Evolutionary conservation across 2,329 filamentous ascomycete species (phyloP).

Genomic region (Colletotrichum higginsianum): DNA sequence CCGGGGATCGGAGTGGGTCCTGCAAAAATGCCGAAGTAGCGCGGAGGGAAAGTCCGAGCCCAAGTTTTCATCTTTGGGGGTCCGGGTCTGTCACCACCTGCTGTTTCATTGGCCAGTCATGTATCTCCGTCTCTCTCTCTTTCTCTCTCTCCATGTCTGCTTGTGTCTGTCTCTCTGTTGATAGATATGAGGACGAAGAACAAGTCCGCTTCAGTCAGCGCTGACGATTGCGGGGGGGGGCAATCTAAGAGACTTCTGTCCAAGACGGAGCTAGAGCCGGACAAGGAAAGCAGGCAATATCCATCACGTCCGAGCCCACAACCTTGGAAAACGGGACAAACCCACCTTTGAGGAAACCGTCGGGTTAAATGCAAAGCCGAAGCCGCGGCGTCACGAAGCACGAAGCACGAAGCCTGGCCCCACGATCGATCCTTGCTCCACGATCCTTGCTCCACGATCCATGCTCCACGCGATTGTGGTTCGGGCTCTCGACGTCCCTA

Average conservation of each 20-base stretch:
- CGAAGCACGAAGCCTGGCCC: neutral
- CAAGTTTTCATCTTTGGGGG: neutral
- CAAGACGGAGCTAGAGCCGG: neutral
- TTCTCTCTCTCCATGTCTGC: neutral
- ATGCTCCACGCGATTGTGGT: neutral
- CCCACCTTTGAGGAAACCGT: neutral
- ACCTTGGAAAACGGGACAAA: neutral
- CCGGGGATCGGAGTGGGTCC: slow-evolving; percentile 12
- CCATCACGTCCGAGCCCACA: neutral
- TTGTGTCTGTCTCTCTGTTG: neutral
- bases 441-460: neutral
- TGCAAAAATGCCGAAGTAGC: slow-evolving; percentile 27
- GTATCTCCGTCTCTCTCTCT: neutral
- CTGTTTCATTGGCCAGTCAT: neutral
- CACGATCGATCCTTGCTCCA: neutral
- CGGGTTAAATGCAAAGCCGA: neutral
- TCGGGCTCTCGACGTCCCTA: slow-evolving; percentile 5
- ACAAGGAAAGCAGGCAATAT: neutral
- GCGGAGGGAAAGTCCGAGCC: neutral
- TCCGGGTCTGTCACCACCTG: neutral
- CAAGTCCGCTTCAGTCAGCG: neutral
- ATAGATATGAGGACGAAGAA: neutral
- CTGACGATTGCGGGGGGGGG: neutral
- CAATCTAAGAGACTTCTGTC: neutral
- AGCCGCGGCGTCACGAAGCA: neutral